These are phyloP conservation scores for Pichia nanzhaoensis DNA, from an alignment of 805 yeast species.

Conservation along the genomic window DNA sequence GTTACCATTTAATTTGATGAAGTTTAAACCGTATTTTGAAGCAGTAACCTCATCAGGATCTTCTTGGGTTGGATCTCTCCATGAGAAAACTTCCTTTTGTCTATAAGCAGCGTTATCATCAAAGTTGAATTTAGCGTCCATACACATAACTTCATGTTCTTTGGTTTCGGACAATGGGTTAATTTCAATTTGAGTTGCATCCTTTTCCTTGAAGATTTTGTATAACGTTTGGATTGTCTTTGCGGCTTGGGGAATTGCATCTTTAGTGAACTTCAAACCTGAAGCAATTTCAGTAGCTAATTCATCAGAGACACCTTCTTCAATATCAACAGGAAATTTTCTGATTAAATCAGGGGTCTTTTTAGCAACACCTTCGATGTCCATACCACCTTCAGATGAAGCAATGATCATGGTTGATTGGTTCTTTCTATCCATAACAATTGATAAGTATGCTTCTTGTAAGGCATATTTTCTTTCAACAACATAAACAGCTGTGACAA, in stretches of 20 bases:
- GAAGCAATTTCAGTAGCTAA: constrained; percentile 73
- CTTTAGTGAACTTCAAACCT: constrained; percentile 72
- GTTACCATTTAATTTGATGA: constrained; percentile 96
- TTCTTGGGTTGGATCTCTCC: constrained; percentile 98
- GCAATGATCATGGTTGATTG: constrained; percentile 93
- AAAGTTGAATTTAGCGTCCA: constrained; percentile 98
- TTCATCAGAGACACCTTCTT: constrained; percentile 71
- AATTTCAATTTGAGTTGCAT: constrained; percentile 97
- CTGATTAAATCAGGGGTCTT: constrained; percentile 87
- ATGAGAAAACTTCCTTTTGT: constrained; percentile 87
- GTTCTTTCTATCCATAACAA: constrained; percentile 87
- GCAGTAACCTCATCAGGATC: constrained; percentile 97
- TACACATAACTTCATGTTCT: constrained; percentile 86
- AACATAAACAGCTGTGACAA: constrained; percentile 91
- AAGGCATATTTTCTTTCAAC: constrained; percentile 91
- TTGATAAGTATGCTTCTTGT: constrained; percentile 93
- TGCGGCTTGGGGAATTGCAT: constrained; percentile 81
- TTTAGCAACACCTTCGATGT: constrained; percentile 97
- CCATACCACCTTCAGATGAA: constrained; percentile 98
- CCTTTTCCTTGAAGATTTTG: constrained; percentile 83
- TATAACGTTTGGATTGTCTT: constrained; percentile 79
- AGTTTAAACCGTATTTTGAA: constrained; percentile 81
- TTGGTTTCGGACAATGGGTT: constrained; percentile 94
- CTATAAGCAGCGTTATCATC: constrained; percentile 96
- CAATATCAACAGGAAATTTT: constrained; percentile 72